Evolutionary conservation across 2,329 filamentous ascomycete genomes (phyloP).

Genomic region (Paraphoma chrysanthemicola): DNA sequence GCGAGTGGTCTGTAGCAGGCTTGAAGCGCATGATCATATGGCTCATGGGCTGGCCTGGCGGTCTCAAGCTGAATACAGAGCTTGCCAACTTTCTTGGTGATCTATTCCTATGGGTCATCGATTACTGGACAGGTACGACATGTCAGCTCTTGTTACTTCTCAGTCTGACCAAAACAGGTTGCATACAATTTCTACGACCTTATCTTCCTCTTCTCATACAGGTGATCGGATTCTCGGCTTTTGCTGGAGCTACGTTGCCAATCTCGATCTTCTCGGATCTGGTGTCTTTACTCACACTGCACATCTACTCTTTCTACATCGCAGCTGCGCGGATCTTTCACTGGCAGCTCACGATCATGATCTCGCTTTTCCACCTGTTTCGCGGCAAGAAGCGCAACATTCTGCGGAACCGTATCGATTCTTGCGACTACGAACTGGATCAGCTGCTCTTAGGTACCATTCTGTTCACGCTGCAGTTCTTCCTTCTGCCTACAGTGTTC

Average conservation of each 20-base stretch:
- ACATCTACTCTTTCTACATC: slow-evolving; percentile 98
- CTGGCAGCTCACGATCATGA: slow-evolving; percentile 96
- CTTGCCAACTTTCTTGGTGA: slow-evolving; percentile 93
- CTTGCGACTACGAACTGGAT: slow-evolving; percentile 97
- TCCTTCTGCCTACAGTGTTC: slow-evolving; percentile 89
- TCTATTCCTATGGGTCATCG: slow-evolving; percentile 97
- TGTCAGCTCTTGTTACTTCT: no score
- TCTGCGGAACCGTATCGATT: slow-evolving; percentile 95
- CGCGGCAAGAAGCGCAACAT: slow-evolving; percentile 98
- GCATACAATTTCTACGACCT: slow-evolving; percentile 78
- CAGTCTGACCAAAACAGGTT: slow-evolving; percentile 58
- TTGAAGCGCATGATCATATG: slow-evolving; percentile 88
- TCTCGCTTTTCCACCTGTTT: slow-evolving; percentile 98
- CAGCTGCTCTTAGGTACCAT: slow-evolving; percentile 96
- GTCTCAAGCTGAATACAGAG: slow-evolving; percentile 93
- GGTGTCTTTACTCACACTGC: slow-evolving; percentile 86
- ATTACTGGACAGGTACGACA: slow-evolving; percentile 86
- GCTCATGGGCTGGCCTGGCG: slow-evolving; percentile 89
- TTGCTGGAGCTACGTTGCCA: slow-evolving; percentile 95
- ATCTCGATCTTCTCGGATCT: slow-evolving; percentile 95
- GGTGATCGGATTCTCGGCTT: slow-evolving; percentile 92
- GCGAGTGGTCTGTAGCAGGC: slow-evolving; percentile 85
- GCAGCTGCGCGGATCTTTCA: slow-evolving; percentile 97
- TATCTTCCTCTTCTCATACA: slow-evolving; percentile 86
- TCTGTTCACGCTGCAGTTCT: slow-evolving; percentile 93